Evolutionary conservation across 2,329 filamentous ascomycete genomes (phyloP).

Genomic region (Colletotrichum echinochloae): DNA sequence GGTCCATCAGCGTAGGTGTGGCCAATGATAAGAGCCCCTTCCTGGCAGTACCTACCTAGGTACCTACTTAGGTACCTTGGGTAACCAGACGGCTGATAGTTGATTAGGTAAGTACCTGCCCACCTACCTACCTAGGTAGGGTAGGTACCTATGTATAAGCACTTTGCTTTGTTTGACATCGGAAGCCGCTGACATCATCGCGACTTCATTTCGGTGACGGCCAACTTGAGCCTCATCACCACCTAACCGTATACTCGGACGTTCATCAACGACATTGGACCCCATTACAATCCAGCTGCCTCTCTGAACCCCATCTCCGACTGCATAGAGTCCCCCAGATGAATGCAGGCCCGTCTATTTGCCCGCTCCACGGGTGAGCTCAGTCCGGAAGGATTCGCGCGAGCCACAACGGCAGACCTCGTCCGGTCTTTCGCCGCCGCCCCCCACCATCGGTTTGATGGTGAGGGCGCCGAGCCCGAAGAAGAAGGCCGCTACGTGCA

Average conservation of each 20-base stretch:
- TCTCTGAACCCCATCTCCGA: not conserved
- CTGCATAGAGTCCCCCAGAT: conserved; percentile 46
- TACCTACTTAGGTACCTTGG: too few species aligned
- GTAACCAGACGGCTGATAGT: too few species aligned
- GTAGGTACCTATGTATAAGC: too few species aligned
- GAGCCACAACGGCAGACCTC: conserved; percentile 73
- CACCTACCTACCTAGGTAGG: not conserved
- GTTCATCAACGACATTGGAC: not conserved
- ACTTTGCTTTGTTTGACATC: too few species aligned
- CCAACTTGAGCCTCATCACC: not conserved
- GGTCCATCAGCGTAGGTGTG: not conserved
- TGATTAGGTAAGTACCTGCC: too few species aligned
- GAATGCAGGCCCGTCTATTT: conserved; percentile 81
- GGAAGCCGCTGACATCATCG: conserved; percentile 19
- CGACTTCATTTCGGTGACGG: not conserved
- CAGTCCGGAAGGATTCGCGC: conserved; percentile 71
- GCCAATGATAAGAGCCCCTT: not conserved
- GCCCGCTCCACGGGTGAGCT: conserved; percentile 80
- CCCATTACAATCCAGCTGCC: not conserved
- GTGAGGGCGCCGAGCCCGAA: conserved; percentile 50
- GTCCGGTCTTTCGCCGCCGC: conserved; percentile 77
- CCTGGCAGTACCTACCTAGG: too few species aligned
- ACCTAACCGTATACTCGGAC: not conserved
- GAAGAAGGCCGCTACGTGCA: conserved; percentile 32
- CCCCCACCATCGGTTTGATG: conserved; percentile 77